phyloP scores from a whole-genome alignment of 169 alveolate genomes.

The Babesia ovata region DNA sequence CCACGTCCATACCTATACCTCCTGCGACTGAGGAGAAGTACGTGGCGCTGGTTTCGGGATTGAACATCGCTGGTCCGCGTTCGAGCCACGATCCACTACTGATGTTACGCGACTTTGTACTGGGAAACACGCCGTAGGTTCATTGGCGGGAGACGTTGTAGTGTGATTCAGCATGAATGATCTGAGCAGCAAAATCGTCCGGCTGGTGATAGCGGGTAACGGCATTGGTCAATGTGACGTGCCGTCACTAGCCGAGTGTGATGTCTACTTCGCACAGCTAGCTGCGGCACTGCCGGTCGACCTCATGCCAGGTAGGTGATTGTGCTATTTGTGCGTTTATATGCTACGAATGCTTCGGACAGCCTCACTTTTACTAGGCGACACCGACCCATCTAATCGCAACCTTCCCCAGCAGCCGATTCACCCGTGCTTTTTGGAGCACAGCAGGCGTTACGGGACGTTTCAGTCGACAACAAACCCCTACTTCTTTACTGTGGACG shows the following conservation, averaged over 20 bases:
- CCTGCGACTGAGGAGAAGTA: slow-evolving; percentile 52
- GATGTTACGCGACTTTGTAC: slow-evolving; percentile 45
- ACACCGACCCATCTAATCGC: slow-evolving; percentile 64
- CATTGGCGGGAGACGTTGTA: background rate
- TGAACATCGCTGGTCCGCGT: slow-evolving; percentile 29
- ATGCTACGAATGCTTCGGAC: background rate
- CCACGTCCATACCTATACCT: slow-evolving; percentile 20
- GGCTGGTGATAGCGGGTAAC: slow-evolving; percentile 69
- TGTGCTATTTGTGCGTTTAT: background rate
- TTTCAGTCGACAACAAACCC: slow-evolving; percentile 70
- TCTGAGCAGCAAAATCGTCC: slow-evolving; percentile 38
- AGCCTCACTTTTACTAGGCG: slow-evolving; percentile 9
- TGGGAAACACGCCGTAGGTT: slow-evolving; percentile 55
- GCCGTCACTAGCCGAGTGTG: slow-evolving; percentile 47
- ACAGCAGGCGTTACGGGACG: slow-evolving; percentile 57
- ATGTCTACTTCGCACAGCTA: slow-evolving; percentile 51
- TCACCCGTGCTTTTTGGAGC: slow-evolving; percentile 61
- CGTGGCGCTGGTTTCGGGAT: slow-evolving; percentile 59
- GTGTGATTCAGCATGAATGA: slow-evolving; percentile 13
- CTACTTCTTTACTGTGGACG: slow-evolving; percentile 62
- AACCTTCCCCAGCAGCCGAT: slow-evolving; percentile 71
- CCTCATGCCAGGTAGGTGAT: slow-evolving; percentile 66
- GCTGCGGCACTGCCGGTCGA: slow-evolving; percentile 62
- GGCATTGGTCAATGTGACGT: slow-evolving; percentile 60
- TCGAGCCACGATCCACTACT: slow-evolving; percentile 34